Evolutionary conservation across 768 basidiomycete species (phyloP), one percentile per base, ranked within the genome.

Genomic region (Vishniacozyma victoriae): DNA sequence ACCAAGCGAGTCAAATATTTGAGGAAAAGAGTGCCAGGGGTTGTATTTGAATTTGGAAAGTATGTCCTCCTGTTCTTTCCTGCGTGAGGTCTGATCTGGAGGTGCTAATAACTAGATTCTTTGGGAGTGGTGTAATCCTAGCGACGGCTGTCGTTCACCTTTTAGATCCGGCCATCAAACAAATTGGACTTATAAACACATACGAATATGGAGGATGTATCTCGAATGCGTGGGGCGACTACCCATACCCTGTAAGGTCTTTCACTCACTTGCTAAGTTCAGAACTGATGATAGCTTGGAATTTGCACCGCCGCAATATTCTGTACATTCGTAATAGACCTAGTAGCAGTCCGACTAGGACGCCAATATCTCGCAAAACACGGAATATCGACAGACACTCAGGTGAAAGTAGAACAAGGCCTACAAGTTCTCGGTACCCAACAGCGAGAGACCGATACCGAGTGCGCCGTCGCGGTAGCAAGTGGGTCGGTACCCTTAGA

Each of bases 11-110:
- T 58, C 4, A 7, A 24, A 1, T n/a, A 44, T 4, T 18, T 69
- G 4, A 50, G 57, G 0, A 35, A 53, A 4, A 2, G n/a, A 1
- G 43, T 66, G 0, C 67, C 67, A 0, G 47, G 48, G 1, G 5
- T 27, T 13, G 57, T 69, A 2, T 65, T 65, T 44, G 59, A 65
- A 45, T 59, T 62, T 26, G 54, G 50, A 29, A 68, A 68, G 62
- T 59, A 27, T 27, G 59, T 41, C n/a, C 37, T n/a, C n/a, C n/a
- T n/a, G n/a, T n/a, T n/a, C n/a, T n/a, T n/a, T n/a, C n/a, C n/a
- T n/a, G n/a, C n/a, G n/a, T n/a, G n/a, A n/a, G n/a, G 18, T 31
- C 24, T 26, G 39, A 19, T 37, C 18, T 5, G 9, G 7, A 16
- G 18, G 12, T 9, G 22, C 16, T 5, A 9, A 26, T 38, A 5